Base-by-base conservation (phyloP, 129 eudicot species). In the Helianthus tuberosus region DNA sequence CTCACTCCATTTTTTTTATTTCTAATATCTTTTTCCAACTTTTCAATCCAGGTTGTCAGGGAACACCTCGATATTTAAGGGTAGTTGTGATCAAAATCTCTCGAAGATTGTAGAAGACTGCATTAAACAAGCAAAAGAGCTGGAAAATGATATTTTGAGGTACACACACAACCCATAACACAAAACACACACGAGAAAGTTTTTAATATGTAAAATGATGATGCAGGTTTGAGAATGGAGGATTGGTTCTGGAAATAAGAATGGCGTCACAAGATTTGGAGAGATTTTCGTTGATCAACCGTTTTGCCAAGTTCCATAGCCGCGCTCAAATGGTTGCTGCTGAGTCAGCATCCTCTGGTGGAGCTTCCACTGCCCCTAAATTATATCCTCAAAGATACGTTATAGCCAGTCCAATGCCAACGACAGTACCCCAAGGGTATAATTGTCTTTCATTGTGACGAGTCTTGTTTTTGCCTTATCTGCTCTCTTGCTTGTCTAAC, bases 241-340 rank as follows among this genome's bases (percentile, higher is more conserved):
- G 83, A 62, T 91, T 90, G 8, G 66, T 84, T 67, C 46, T 85
- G 41, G 97, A 91, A 65, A 27, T 86, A 65, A 84, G 77, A 73
- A 76, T 86, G 79, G 96, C 84, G 63, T 38, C 73, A 51, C 92
- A 82, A 60, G 97, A 91, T 51, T 57, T 86, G 77, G 97, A 91
- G 79, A 91, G 81, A 57, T 91, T 91, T 71, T 81, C 90, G 17
- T 68, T 84, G 51, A 88, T 84, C 49, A 91, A 86, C 70, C 90
- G 89, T 7, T 91, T 86, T 8, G 97, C 96, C 25, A 91, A 84
- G 83, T 91, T 84, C 69, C 97, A 86, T 57, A 80, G 77, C 79
- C 66, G 85, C 64, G 80, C 81, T 38, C 84, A 78, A 7, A 68
- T 72, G 66, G 77, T 27, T 68, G 53, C 77, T 66, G 64, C 75